Base-by-base conservation (phyloP, 257 asterid genomes). In the Nicotiana undulata region DNA sequence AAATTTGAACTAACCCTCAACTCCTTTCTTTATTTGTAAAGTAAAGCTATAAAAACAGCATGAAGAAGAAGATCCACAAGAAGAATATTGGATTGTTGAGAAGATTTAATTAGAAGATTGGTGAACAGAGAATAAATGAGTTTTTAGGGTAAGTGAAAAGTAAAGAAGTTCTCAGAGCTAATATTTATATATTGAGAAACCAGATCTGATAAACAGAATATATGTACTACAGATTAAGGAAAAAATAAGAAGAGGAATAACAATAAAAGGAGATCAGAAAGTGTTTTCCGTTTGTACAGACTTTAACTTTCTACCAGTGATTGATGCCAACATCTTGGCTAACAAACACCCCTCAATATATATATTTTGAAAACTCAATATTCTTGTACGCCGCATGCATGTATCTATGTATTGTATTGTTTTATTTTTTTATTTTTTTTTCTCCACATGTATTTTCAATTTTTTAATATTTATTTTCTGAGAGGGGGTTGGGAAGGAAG, bases 271-370 rank as follows among this genome's bases (percentile, higher is more conserved):
- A 66, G 75, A 66, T 66, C 51, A 66, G 75, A 66, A 66, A 66
- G 52, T 66, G 75, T 66, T 66, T 66, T 66, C 75, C 53, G 75
- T 55, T 17, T 55, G 18, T 22, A 61, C 32, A 26, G 37, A 61
- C 67, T 60, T 60, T 26, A 61, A 37, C n/a, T 61, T 24, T 72
- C 37, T 72, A 46, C 37, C 37, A n/a, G 59, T 44, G 78, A 72
- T 72, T 72, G 78, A 72, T 72, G 60, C 59, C 58, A 40, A 72
- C 51, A 44, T 66, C 75, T 32, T 16, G 75, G 75, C 75, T 66
- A 66, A 66, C 75, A 66, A 66, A 66, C 28, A 29, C 20, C 40
- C 17, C 24, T 64, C 74, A 26, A 26, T 26, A 24, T 26, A 26
- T 64, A 26, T 64, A 64, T 64, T 9, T n/a, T 64, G 40, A 26